A percentile compares a stretch with the other conserved stretches of the same genome.
phyloP scores from a whole-genome alignment of 1,284 basidiomycete genomes.

The Ceratobasidium sp. region DNA sequence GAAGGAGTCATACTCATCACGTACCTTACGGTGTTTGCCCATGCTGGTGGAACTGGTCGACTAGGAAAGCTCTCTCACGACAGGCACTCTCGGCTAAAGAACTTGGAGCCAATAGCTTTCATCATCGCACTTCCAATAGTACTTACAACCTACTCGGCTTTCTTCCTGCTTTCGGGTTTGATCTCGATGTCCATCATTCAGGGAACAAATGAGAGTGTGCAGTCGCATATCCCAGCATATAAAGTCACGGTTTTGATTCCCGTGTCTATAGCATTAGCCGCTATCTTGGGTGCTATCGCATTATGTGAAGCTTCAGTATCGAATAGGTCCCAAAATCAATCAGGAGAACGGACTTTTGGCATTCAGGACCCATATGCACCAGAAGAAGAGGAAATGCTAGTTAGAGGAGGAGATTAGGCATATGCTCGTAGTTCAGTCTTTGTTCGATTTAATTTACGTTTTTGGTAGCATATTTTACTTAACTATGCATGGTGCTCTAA shows the following conservation, averaged over 20 bases:
- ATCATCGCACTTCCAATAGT: neutral
- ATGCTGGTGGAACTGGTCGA: neutral
- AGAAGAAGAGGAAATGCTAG: neutral
- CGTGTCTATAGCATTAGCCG: neutral
- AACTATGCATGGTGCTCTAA: too few species aligned
- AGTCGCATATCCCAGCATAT: neutral
- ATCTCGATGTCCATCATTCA: neutral
- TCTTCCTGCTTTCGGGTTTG: conserved; percentile 1
- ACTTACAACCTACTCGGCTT: conserved; percentile 1
- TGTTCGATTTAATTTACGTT: too few species aligned
- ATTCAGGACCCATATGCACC: neutral
- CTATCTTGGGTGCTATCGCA: neutral
- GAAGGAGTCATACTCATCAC: conserved; percentile 16
- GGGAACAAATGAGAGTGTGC: neutral
- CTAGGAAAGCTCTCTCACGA: neutral
- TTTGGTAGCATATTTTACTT: too few species aligned
- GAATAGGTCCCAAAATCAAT: neutral
- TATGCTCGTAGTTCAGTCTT: too few species aligned
- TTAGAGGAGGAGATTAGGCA: too few species aligned
- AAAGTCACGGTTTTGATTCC: conserved; percentile 2
- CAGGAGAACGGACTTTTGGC: neutral
- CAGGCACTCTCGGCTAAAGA: neutral
- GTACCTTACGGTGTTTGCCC: conserved; percentile 15
- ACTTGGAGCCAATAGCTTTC: neutral
- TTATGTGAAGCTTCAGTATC: neutral